phyloP scores from a whole-genome alignment of 495 filamentous ascomycete genomes.

The Podospora conica region DNA sequence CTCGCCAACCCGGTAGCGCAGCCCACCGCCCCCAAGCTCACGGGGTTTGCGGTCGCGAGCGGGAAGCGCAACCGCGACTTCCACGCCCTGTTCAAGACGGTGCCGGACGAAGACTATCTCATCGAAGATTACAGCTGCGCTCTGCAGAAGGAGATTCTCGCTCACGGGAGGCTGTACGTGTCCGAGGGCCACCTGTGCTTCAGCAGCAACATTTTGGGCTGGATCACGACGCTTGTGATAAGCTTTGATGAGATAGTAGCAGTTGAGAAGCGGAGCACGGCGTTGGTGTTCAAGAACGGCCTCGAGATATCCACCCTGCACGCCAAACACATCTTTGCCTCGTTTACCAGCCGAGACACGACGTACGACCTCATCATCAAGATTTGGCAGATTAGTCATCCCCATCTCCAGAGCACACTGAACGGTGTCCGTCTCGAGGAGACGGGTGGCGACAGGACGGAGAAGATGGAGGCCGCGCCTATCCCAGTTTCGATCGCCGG shows the following conservation, averaged over 20 bases:
- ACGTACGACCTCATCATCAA: conserved; percentile 96
- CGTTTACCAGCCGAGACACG: conserved; percentile 86
- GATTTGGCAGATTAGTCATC: conserved; percentile 96
- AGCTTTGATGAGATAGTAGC: conserved; percentile 97
- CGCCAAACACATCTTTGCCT: conserved; percentile 91
- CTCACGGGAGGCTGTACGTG: conserved; percentile 90
- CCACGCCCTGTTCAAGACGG: conserved; percentile 86
- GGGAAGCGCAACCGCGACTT: conserved; percentile 96
- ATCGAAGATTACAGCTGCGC: conserved; percentile 99
- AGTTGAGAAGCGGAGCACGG: conserved; percentile 94
- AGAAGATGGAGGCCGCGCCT: conserved; percentile 59
- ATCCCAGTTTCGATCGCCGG: conserved; percentile 24
- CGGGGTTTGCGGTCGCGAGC: conserved; percentile 92
- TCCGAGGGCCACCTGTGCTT: conserved; percentile 98
- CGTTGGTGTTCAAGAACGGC: conserved; percentile 93
- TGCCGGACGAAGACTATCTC: conserved; percentile 94
- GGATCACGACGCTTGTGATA: conserved; percentile 95
- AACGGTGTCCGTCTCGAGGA: conserved; percentile 80
- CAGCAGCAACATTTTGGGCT: conserved; percentile 96
- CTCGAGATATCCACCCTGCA: conserved; percentile 95
- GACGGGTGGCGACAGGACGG: conserved; percentile 80
- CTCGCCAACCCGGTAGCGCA: conserved; percentile 56
- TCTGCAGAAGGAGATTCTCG: conserved; percentile 88
- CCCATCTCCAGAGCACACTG: conserved; percentile 76
- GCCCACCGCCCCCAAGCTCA: conserved; percentile 63